Evolutionary conservation across 2,329 filamentous ascomycete genomes (phyloP).

Genomic region (Fusarium burgessii): DNA sequence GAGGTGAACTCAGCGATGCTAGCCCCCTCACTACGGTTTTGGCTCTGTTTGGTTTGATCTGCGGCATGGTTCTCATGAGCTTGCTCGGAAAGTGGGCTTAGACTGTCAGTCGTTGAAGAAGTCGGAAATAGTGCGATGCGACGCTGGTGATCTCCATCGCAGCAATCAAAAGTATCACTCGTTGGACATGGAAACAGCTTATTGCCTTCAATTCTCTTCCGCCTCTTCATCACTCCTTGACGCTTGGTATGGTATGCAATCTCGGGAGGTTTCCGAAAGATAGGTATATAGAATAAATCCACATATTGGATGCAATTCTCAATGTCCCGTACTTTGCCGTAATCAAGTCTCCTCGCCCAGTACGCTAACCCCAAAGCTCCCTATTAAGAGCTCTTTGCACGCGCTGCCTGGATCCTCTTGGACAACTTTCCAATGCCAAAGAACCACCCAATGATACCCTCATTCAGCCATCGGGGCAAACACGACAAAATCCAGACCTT

Average conservation of each 20-base stretch:
- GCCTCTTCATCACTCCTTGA: background rate
- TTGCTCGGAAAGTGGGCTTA: slow-evolving; percentile 81
- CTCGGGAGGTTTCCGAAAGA: background rate
- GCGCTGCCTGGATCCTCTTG: slow-evolving; percentile 41
- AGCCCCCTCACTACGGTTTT: slow-evolving; percentile 59
- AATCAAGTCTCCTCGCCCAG: background rate
- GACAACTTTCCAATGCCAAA: slow-evolving; percentile 47
- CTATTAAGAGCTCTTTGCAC: slow-evolving; percentile 40
- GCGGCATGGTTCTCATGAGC: slow-evolving; percentile 77
- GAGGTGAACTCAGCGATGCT: slow-evolving; percentile 66
- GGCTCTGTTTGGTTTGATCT: slow-evolving; percentile 66
- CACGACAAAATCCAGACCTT: slow-evolving; percentile 45
- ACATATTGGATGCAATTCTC: background rate
- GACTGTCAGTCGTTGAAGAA: slow-evolving; percentile 3
- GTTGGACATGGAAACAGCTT: background rate
- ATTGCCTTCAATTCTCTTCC: background rate
- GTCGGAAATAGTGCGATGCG: background rate
- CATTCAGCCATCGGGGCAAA: slow-evolving; percentile 47
- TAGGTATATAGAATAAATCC: background rate
- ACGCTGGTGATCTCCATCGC: background rate
- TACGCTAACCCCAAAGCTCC: background rate
- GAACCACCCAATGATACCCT: slow-evolving; percentile 46
- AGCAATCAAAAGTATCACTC: background rate
- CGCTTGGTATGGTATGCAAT: background rate
- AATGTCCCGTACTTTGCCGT: background rate